Base-by-base conservation (phyloP, 2,329 filamentous ascomycete genomes). In the Beauveria rudraprayagi region DNA sequence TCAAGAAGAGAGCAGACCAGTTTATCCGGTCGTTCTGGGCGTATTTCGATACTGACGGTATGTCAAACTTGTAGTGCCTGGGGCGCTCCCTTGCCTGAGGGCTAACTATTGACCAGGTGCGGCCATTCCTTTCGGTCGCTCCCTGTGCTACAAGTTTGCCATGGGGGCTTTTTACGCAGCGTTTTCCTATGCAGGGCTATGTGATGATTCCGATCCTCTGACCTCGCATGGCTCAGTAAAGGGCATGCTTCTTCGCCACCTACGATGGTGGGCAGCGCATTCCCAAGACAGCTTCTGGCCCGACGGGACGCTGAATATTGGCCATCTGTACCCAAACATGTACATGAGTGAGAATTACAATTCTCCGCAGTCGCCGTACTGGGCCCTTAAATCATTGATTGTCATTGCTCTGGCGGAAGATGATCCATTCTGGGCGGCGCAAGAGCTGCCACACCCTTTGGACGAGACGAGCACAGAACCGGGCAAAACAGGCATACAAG, bases 261-360 rank as follows among this genome's bases (percentile, higher is more conserved):
- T 82, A 3, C 72, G 76, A 8, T 82, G 78, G 78, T 83, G 80
- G 80, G 67, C 73, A 0, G 65, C 68, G 1, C 64, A 76, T 3
- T 73, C 72, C 0, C n/a, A 61, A 1, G 72, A 78, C 51, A 76
- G 81, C 1, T 83, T 83, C 67, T 70, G 77, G 54, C 41, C 71
- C 0, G 80, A 83, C 60, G 79, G 80, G 0, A 80, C 78, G 0
- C 48, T 83, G 19, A 81, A 75, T 2, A 80, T 82, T 41, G 80
- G 73, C 0, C 73, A 64, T 58, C 34, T 70, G 1, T 75, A 73
- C 50, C 70, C 70, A 0, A 83, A 83, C 63, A 81, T 82, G 77
- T 83, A 78, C 65, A 75, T 83, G 74, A 72, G 73, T 41, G 81
- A 84, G 66, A 78, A 82, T 63, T 83, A 84, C 67, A 83, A 83